A percentile compares a stretch with the other conserved stretches of the same genome.
These are phyloP conservation scores for Lyophyllum shimeji DNA, from an alignment of 768 basidiomycete genomes.

Conservation along the genomic window DNA sequence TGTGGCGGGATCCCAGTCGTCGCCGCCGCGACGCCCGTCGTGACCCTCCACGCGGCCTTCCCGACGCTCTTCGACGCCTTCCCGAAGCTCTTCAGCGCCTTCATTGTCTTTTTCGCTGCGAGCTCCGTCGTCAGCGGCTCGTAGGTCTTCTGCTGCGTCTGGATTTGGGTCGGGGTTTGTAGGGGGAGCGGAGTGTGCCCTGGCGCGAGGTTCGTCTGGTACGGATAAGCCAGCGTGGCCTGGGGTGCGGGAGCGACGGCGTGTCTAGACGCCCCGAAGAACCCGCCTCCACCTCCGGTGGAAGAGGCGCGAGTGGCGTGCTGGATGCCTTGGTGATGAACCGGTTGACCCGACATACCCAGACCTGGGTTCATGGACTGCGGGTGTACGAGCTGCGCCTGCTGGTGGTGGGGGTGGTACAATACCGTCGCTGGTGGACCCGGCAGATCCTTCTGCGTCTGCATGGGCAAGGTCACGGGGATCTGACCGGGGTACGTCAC, in stretches of 20 bases:
- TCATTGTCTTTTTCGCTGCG: slow-evolving; percentile 17
- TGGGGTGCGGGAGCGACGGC: not conserved
- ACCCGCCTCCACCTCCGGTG: not conserved
- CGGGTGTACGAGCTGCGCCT: not conserved
- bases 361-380: not conserved
- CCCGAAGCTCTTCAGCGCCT: slow-evolving; percentile 7
- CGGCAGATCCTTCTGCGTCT: not conserved
- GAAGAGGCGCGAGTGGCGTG: not conserved
- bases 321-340: not conserved
- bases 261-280: slow-evolving; percentile 9
- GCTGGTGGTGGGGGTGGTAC: not conserved
- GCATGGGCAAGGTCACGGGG: not conserved
- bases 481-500: not conserved
- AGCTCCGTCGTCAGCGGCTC: slow-evolving; percentile 11
- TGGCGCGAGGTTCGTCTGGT: not conserved
- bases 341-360: not conserved
- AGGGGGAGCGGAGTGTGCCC: not conserved
- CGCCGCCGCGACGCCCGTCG: slow-evolving; percentile 9
- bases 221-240: not conserved
- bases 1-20: slow-evolving; percentile 3
- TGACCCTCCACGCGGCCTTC: slow-evolving; percentile 15
- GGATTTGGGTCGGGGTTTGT: too few relatives aligned
- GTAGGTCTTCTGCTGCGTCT: not conserved
- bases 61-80: slow-evolving; percentile 8
- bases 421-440: not conserved